These are phyloP conservation scores for Phytophthora pinifolia DNA, from an alignment of 352 stramenopile genomes.

Conservation along the genomic window DNA sequence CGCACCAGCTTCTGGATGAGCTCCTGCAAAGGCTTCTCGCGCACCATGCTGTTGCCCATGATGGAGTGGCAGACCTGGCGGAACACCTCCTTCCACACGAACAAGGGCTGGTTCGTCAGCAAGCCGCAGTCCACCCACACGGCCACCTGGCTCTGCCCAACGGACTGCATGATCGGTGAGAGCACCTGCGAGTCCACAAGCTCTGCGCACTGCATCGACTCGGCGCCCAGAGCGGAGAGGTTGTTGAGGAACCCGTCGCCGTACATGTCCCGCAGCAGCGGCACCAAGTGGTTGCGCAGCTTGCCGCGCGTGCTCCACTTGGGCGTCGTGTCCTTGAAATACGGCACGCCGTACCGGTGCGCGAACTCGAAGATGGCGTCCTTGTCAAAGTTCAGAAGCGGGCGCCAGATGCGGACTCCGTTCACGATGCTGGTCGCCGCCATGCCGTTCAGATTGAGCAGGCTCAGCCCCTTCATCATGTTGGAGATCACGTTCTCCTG, in stretches of 20 bases:
- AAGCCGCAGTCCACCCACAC: constrained; percentile 74
- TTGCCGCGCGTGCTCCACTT: constrained; percentile 97
- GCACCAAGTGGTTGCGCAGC: constrained; percentile 93
- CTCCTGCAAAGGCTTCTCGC: constrained; percentile 79
- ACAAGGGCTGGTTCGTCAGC: constrained; percentile 63
- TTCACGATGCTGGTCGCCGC: constrained; percentile 77
- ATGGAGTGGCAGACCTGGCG: constrained; percentile 74
- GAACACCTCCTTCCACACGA: constrained; percentile 89
- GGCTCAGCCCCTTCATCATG: constrained; percentile 93
- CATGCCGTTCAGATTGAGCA: constrained; percentile 96
- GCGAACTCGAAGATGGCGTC: constrained; percentile 94
- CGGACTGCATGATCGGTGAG: constrained; percentile 57
- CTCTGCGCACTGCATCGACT: constrained; percentile 80
- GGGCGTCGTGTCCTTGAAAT: constrained; percentile 97
- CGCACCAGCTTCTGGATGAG: constrained; percentile 71
- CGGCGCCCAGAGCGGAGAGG: constrained; percentile 71
- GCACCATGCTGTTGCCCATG: constrained; percentile 86
- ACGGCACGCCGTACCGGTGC: constrained; percentile 94
- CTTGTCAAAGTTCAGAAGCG: constrained; percentile 94
- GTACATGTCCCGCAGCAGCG: constrained; percentile 95
- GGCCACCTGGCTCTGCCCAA: constrained; percentile 56
- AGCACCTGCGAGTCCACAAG: constrained; percentile 62
- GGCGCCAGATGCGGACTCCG: constrained; percentile 88
- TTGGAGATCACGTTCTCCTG: constrained; percentile 98
- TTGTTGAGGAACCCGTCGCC: constrained; percentile 87